Percentiles rank a stretch among this genome's conserved stretches.
These are phyloP conservation scores for Ziziphus jujuba DNA, from an alignment of 306 rosid genomes.

Conservation along the genomic window DNA sequence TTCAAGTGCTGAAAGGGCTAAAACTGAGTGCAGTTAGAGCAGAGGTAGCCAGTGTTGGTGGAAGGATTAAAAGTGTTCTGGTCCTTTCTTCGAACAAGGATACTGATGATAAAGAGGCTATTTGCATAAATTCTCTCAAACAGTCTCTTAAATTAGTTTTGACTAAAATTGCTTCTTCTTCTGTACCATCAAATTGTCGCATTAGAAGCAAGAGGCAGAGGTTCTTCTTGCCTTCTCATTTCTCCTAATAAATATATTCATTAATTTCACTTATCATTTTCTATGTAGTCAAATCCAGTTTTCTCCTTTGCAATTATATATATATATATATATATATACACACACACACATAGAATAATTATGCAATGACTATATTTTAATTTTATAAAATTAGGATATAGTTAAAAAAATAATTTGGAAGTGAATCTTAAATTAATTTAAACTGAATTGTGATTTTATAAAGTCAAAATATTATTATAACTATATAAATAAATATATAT, in stretches of 20 bases:
- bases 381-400: too few relatives aligned
- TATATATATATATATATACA: too few relatives aligned
- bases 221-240: constrained; percentile 75
- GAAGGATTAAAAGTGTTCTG: constrained; percentile 74
- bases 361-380: too few relatives aligned
- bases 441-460: too few relatives aligned
- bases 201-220: constrained; percentile 94
- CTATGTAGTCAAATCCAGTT: too few relatives aligned
- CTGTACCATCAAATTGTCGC: constrained; percentile 49
- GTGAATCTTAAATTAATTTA: too few relatives aligned
- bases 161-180: constrained; percentile 54
- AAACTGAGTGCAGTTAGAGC: constrained; percentile 73
- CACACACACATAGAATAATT: too few relatives aligned
- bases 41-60: constrained; percentile 82
- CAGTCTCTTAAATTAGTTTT: constrained; percentile 74
- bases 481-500: too few relatives aligned
- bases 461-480: too few relatives aligned
- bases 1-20: constrained; percentile 66
- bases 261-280: too few relatives aligned
- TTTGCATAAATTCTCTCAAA: constrained; percentile 63
- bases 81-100: constrained; percentile 67
- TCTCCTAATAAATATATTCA: constrained; percentile 28
- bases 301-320: too few relatives aligned
- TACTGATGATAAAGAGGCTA: constrained; percentile 44
- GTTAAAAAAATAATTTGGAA: too few relatives aligned